A percentile compares a stretch with the other conserved stretches of the same genome.
Conservation (phyloP, 2,329 filamentous ascomycete species). For the Cordyceps cateniannulata region DNA sequence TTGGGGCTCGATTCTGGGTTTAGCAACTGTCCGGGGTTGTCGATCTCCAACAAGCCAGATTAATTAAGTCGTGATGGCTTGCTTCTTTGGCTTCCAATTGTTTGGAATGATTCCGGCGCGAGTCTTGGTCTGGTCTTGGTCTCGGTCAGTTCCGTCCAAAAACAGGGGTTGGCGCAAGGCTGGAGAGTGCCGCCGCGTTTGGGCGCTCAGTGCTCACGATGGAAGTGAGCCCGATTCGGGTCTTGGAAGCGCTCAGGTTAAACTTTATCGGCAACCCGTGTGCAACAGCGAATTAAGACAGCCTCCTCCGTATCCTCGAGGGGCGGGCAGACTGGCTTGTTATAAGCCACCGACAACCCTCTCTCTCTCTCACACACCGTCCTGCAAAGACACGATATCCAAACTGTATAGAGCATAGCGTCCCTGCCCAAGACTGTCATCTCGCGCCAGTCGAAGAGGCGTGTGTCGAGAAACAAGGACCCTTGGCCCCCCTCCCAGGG, state of each 20-base stretch:
- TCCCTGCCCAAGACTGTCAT: background rate
- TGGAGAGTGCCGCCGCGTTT: background rate
- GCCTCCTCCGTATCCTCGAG: background rate
- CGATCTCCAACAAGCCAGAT: constrained; percentile 5
- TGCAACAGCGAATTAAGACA: no score
- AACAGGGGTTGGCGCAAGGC: background rate
- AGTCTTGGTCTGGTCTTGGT: background rate
- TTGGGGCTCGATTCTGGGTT: background rate
- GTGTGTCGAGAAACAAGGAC: background rate
- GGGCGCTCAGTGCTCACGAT: background rate
- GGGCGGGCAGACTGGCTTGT: background rate
- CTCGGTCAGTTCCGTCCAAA: background rate
- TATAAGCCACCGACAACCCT: background rate
- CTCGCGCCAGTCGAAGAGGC: background rate
- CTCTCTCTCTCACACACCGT: background rate
- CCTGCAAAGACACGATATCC: background rate
- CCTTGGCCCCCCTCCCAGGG: background rate
- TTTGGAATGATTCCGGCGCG: background rate
- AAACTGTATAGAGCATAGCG: background rate
- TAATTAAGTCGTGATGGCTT: background rate
- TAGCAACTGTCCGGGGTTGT: background rate
- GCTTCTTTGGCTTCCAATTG: background rate
- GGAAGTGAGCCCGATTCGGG: no score
- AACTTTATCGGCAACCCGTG: no score
- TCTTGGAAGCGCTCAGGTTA: no score